These are phyloP conservation scores for Penicillium corylophilum DNA, from an alignment of 2,329 filamentous ascomycete species.

Conservation along the genomic window DNA sequence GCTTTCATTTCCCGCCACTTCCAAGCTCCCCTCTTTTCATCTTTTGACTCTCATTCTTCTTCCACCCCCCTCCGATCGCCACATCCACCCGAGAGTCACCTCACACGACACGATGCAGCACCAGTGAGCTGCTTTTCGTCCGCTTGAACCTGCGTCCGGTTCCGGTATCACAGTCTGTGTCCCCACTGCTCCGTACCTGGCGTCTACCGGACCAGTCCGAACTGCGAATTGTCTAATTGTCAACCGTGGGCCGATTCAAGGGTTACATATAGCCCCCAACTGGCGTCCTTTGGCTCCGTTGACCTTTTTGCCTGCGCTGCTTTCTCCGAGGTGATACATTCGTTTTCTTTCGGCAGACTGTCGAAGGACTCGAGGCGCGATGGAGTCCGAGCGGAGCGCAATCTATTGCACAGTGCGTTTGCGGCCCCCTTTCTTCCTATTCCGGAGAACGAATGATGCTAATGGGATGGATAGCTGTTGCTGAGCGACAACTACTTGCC, in stretches of 20 bases:
- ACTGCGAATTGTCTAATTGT: conserved; percentile 15
- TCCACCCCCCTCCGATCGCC: conserved; percentile 5
- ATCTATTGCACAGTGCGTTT: conserved; percentile 64
- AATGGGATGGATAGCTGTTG: conserved; percentile 64
- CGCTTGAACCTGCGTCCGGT: conserved; percentile 18
- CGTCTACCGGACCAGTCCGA: conserved; percentile 12
- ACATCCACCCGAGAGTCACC: conserved; percentile 7
- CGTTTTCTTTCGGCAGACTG: neutral
- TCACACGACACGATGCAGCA: conserved; percentile 20
- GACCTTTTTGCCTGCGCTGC: neutral
- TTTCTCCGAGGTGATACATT: neutral
- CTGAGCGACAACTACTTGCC: conserved; percentile 91
- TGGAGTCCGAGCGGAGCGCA: conserved; percentile 52
- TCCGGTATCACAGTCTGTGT: conserved; percentile 21
- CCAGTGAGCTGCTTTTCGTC: conserved; percentile 23
- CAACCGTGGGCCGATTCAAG: conserved; percentile 4
- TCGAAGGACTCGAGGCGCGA: conserved; percentile 23
- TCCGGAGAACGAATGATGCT: conserved; percentile 5
- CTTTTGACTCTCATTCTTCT: neutral
- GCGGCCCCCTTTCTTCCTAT: neutral
- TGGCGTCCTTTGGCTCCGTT: conserved; percentile 1
- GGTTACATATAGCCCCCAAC: conserved; percentile 13
- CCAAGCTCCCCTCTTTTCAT: neutral
- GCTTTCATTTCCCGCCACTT: neutral
- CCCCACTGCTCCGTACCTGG: neutral